phyloP scores from a whole-genome alignment of 1,284 basidiomycete genomes.

The Rhodotorula sp. region DNA sequence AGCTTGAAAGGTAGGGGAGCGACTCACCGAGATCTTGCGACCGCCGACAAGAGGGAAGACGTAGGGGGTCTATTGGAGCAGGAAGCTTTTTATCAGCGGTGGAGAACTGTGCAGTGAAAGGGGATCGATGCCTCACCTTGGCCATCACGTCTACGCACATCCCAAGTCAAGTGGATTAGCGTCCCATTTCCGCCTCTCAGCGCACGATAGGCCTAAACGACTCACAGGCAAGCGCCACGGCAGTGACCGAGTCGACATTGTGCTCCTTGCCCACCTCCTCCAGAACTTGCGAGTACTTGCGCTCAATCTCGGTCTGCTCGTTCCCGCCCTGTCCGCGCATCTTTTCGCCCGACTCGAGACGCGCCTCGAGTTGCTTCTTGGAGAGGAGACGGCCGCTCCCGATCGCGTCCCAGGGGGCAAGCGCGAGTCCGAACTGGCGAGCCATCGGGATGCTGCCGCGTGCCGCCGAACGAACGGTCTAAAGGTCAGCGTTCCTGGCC shows the following conservation, averaged over 20 bases:
- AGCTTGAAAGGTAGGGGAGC: no score
- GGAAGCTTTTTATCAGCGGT: background rate
- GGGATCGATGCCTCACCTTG: background rate
- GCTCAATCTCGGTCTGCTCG: constrained; percentile 49
- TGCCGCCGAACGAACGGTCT: constrained; percentile 40
- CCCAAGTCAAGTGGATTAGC: constrained; percentile 10
- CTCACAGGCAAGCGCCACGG: constrained; percentile 14
- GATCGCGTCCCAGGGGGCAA: constrained; percentile 57
- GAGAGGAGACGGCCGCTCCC: constrained; percentile 54
- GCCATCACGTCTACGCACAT: constrained; percentile 25
- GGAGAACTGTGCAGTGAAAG: background rate
- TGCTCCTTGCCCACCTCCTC: constrained; percentile 37
- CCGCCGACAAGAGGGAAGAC: constrained; percentile 59
- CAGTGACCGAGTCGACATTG: constrained; percentile 44
- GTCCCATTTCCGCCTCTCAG: constrained; percentile 47
- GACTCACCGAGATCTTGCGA: constrained; percentile 52
- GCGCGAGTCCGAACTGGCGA: constrained; percentile 53
- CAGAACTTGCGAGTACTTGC: constrained; percentile 10
- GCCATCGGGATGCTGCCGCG: constrained; percentile 56
- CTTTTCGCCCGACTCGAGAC: constrained; percentile 54
- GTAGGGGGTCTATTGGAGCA: constrained; percentile 46
- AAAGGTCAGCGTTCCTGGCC: background rate
- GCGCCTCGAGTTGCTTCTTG: constrained; percentile 48
- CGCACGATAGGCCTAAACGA: constrained; percentile 47
- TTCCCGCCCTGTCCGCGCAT: constrained; percentile 32